Evolutionary conservation across 2,329 filamentous ascomycete species (phyloP), one percentile per base, ranked within the genome.

Genomic region (Knoxdaviesia proteae): DNA sequence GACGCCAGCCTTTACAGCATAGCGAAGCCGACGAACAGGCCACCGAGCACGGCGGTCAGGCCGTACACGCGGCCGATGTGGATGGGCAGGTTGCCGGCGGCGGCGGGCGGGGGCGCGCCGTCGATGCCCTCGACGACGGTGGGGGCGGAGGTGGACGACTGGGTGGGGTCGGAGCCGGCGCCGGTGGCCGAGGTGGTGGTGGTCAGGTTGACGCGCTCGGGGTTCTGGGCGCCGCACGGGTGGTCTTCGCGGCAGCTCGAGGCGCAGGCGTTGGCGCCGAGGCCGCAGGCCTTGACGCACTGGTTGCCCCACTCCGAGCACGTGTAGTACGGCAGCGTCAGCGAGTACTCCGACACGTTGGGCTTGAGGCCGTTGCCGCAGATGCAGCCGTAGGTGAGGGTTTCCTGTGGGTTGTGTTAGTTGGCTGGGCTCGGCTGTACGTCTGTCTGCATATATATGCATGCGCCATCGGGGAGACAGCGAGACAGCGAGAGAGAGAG

Each of bases 291-390:
- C 2, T 49, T 53, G 8, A 80, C 74, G 56, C 80, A 84, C 59
- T 84, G 71, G 56, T 63, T 74, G 51, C 73, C 77, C 68, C 70
- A 84, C 59, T 80, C 68, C 39, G 67, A 68, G 69, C 82, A 90
- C 51, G 76, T 68, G 61, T 77, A 83, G 68, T 74, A 88, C 34
- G 83, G 82, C 31, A 90, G 65, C 1, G 82, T 87, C 51, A 84
- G 68, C 20, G 77, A 78, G 68, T 80, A 90, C 59, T 87, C 69
- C 53, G 77, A 74, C 40, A 83, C 61, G 60, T 87, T 86, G 50
- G 82, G 82, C 42, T 69, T 61, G 47, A 68, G 56, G 55, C 72
- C 70, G 54, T 80, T 67, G 48, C 68, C 66, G 63, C 82, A 90
- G 50, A 84, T 64, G 58, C 82, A 90, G 48, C 67, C 64, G 60